These are phyloP conservation scores for Brassica incana DNA, from an alignment of 345 rosid genomes.

Conservation along the genomic window DNA sequence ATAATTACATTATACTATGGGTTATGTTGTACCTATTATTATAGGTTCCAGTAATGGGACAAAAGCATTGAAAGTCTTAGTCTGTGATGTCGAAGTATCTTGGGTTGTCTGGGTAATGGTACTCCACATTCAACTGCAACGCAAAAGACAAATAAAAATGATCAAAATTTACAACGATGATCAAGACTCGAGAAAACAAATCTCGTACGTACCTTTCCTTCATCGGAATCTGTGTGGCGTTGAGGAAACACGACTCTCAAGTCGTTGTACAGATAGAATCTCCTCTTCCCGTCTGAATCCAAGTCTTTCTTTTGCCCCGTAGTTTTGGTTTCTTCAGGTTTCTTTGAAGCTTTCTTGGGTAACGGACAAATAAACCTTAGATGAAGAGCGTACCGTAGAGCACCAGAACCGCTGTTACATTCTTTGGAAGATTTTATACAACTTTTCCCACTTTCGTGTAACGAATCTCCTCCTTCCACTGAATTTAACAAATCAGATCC, in stretches of 20 bases:
- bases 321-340: conserved; percentile 45
- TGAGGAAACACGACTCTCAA: conserved; percentile 89
- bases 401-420: conserved; percentile 54
- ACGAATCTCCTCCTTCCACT: conserved; percentile 28
- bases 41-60: background rate
- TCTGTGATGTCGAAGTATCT: conserved; percentile 72
- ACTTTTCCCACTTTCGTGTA: conserved; percentile 34
- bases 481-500: conserved; percentile 30
- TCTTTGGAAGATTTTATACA: conserved; percentile 56
- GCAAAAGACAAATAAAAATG: background rate
- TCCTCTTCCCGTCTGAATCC: conserved; percentile 53
- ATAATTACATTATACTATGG: background rate
- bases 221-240: conserved; percentile 91
- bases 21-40: background rate
- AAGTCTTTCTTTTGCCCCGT: conserved; percentile 40
- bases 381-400: conserved; percentile 88
- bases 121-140: conserved; percentile 77
- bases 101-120: conserved; percentile 83
- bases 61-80: conserved; percentile 37
- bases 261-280: conserved; percentile 84
- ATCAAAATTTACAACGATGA: background rate
- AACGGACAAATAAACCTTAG: conserved; percentile 77
- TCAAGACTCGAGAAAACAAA: background rate
- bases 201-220: conserved; percentile 74
- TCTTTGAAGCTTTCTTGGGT: conserved; percentile 57